Base-by-base conservation (phyloP, 257 asterid species). In the Capsicum chinense region DNA sequence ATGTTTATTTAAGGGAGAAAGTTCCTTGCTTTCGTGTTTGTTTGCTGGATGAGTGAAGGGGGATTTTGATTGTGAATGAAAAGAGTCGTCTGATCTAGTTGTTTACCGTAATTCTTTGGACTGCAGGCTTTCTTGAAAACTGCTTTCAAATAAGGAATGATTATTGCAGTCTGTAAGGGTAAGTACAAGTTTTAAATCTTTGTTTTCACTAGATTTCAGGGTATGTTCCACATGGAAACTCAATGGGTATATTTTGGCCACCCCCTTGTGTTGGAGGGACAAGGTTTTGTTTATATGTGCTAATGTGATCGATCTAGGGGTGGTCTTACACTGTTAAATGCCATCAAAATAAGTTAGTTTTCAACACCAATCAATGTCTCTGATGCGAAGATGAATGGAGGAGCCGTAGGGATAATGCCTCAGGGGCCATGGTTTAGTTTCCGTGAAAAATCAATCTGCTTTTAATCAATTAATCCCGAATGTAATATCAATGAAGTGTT, bases 21-120 rank as follows among this genome's bases (percentile, higher is more conserved):
- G n/a, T 17, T 48, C 10, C 42, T 73, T 48, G 14, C 19, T 74
- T 74, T 74, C 12, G 60, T 7, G 60, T 7, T 12, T 74, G 44
- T 50, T 74, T 50, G 44, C 42, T 74, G 19, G 80, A 19, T 8
- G 47, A 10, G 81, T 14, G 47, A 16, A 74, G 7, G 47, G 47
- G 81, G 47, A 13, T 13, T 12, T 74, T 50, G 44, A 71, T 71
- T 47, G 56, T 47, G 80, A 50, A 50, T 74, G 44, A 74, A 74
- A 50, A 6, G 44, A 52, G 11, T 76, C 0, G 7, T 8, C 21
- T 76, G 81, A 76, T 76, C 81, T 76, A 76, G 81, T 76, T 8
- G 11, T 74, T 74, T 74, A 50, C 37, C 39, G 26, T 74, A 26
- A 26, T 26, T 26, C 33, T 26, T 26, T 26, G 33, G 33, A 26